Evolutionary conservation across 352 stramenopile genomes (phyloP).

Genomic region (Lagenidium giganteum): DNA sequence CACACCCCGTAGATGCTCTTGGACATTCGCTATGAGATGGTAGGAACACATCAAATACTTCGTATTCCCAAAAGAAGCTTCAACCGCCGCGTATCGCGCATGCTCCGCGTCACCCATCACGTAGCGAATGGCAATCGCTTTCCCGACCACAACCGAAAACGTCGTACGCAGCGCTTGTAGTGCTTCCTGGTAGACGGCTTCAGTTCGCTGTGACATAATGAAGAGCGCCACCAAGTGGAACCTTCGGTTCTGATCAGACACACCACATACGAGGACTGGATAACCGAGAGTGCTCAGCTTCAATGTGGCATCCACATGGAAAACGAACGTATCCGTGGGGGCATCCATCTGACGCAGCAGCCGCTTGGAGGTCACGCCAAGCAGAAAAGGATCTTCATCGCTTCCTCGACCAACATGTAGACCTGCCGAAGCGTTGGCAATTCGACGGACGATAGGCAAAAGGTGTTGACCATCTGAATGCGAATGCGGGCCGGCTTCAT

Average conservation of each 20-base stretch:
- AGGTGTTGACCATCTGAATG: too few species aligned
- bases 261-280: conserved; percentile 4
- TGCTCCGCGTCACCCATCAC: conserved; percentile 13
- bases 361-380: conserved; percentile 2
- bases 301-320: conserved; percentile 7
- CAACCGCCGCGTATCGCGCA: conserved; percentile 12
- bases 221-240: conserved; percentile 9
- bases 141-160: neutral
- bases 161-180: neutral
- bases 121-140: neutral
- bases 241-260: neutral
- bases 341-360: conserved; percentile 4
- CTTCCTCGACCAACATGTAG: conserved; percentile 1
- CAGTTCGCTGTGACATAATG: conserved; percentile 4
- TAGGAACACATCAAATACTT: conserved; percentile 17
- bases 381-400: conserved; percentile 5
- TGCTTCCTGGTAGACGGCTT: too few species aligned
- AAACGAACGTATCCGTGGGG: too few species aligned
- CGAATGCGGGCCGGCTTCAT: too few species aligned
- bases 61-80: neutral
- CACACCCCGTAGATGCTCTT: too few species aligned
- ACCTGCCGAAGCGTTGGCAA: too few species aligned
- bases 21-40: conserved; percentile 14
- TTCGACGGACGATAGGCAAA: too few species aligned
- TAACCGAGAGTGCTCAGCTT: conserved; percentile 5